These are phyloP conservation scores for Massariosphaeria phaeospora DNA, from an alignment of 495 filamentous ascomycete genomes.

Conservation along the genomic window DNA sequence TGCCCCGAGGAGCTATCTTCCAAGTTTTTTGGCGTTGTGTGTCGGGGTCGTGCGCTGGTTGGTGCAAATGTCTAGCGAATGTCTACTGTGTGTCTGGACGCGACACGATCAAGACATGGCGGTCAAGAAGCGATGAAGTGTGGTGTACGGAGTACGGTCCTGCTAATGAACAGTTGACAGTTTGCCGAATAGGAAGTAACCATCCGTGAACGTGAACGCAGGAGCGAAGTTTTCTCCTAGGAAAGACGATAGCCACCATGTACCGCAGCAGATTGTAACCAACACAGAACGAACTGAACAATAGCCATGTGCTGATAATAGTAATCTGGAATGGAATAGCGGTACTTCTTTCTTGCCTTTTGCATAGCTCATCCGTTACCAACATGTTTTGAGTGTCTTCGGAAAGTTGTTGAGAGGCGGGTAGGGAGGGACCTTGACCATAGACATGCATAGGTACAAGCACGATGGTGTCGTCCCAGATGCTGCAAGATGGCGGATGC, in stretches of 20 bases:
- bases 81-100: background rate
- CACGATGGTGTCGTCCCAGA: too few species aligned
- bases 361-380: too few species aligned
- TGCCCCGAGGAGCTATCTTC: background rate
- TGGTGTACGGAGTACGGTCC: conserved; percentile 4
- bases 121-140: conserved; percentile 9
- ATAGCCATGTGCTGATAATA: too few species aligned
- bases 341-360: too few species aligned
- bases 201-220: conserved; percentile 1
- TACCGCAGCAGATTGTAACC: too few species aligned
- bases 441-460: background rate
- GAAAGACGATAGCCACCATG: too few species aligned
- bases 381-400: too few species aligned
- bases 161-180: background rate
- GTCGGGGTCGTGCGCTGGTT: conserved; percentile 7
- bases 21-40: conserved; percentile 6
- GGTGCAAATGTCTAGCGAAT: conserved; percentile 26
- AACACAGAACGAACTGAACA: too few species aligned
- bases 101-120: conserved; percentile 9
- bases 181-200: conserved; percentile 11
- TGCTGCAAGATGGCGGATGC: background rate
- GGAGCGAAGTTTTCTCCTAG: background rate
- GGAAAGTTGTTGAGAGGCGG: too few species aligned
- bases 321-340: too few species aligned
- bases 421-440: too few species aligned